Conservation (phyloP, 495 filamentous ascomycete species). For the Pyrenula aspistea region DNA sequence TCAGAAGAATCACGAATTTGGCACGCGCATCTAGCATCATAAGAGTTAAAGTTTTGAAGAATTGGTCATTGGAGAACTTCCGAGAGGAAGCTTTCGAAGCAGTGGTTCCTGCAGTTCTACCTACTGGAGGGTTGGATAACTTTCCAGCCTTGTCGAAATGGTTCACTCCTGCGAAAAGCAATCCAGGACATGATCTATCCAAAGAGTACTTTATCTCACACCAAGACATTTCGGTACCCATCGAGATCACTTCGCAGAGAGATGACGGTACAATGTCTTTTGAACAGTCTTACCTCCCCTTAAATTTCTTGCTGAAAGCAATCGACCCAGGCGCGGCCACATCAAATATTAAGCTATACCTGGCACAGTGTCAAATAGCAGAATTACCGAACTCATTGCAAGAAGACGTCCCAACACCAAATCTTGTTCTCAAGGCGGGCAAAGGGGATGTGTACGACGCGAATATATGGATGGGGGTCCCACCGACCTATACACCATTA, state of each 20-base stretch:
- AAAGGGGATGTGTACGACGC: slow-evolving; percentile 71
- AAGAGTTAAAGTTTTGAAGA: neutral
- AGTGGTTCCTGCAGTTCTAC: neutral
- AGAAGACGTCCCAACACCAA: slow-evolving; percentile 57
- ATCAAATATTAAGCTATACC: slow-evolving; percentile 41
- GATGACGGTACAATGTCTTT: neutral
- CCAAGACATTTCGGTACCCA: neutral
- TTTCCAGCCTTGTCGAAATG: neutral
- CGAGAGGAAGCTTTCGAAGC: neutral
- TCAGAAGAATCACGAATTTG: neutral
- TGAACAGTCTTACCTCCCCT: neutral
- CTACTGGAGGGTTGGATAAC: neutral
- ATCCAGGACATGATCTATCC: neutral
- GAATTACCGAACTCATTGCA: slow-evolving; percentile 49
- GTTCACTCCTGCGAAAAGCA: neutral
- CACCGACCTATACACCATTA: slow-evolving; percentile 78
- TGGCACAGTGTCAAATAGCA: slow-evolving; percentile 67
- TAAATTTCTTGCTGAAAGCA: neutral
- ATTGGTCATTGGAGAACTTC: neutral
- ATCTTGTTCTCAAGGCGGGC: slow-evolving; percentile 45
- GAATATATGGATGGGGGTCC: slow-evolving; percentile 78
- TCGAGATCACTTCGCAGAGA: neutral
- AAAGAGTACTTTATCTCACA: neutral
- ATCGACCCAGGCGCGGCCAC: neutral
- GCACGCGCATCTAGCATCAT: neutral